phyloP scores from a whole-genome alignment of 441 rosid genomes.

The Caryocar brasiliense region DNA sequence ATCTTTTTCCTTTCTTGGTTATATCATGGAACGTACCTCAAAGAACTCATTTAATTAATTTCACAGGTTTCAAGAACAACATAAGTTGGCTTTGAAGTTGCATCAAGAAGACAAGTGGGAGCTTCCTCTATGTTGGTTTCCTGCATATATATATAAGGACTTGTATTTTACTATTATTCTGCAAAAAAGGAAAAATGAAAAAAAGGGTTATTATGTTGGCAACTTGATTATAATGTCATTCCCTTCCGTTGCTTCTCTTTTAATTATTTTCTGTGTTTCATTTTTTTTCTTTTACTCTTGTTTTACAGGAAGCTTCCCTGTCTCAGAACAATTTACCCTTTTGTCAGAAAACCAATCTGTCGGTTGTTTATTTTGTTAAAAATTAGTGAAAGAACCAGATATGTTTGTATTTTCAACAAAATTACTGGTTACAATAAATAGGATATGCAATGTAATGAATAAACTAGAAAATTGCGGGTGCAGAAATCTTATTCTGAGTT shows the following conservation, averaged over 20 bases:
- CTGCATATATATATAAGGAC: constrained; percentile 10
- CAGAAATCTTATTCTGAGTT: no score
- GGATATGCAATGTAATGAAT: no score
- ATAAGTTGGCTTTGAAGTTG: constrained; percentile 37
- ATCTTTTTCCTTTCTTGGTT: not conserved
- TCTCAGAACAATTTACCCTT: constrained; percentile 4
- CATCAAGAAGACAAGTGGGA: constrained; percentile 26
- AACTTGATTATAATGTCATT: no score
- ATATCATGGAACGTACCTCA: constrained; percentile 12
- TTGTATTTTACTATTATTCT: not conserved
- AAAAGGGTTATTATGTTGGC: not conserved
- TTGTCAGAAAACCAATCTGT: constrained; percentile 19
- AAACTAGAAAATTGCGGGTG: no score
- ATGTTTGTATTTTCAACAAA: not conserved
- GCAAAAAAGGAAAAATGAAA: not conserved
- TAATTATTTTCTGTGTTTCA: not conserved
- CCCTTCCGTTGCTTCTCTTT: not conserved
- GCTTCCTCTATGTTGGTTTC: constrained; percentile 24
- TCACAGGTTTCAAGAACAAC: constrained; percentile 71
- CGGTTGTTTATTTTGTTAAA: constrained; percentile 9
- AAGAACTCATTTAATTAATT: constrained; percentile 12
- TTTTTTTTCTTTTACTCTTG: not conserved
- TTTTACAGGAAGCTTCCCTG: constrained; percentile 13
- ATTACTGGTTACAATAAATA: no score
- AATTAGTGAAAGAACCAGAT: constrained; percentile 3